Evolutionary conservation across 345 rosid genomes (phyloP).

Genomic region (Eutrema japonicum): DNA sequence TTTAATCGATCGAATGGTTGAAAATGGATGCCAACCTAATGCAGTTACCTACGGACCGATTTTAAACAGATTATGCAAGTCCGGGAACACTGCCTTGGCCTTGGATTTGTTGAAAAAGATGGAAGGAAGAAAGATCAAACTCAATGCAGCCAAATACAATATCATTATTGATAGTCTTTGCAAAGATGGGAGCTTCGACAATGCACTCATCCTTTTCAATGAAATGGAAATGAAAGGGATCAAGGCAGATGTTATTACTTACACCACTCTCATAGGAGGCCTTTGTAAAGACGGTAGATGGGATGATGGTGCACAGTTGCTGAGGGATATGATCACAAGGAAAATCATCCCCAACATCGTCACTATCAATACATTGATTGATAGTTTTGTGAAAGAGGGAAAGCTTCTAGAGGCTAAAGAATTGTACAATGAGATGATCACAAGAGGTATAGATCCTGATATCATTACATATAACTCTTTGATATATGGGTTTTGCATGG

Average conservation of each 20-base stretch:
- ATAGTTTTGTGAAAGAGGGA: neutral
- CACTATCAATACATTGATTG: conserved; percentile 24
- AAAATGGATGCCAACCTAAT: no score
- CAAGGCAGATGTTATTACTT: no score
- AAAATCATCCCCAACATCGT: neutral
- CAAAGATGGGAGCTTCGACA: neutral
- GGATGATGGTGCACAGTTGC: neutral
- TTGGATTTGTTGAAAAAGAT: neutral
- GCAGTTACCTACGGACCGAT: no score
- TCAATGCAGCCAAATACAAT: neutral
- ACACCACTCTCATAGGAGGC: no score
- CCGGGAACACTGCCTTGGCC: neutral
- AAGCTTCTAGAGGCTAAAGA: no score
- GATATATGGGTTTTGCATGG: conserved; percentile 8
- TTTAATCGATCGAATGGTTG: no score
- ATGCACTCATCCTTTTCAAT: no score
- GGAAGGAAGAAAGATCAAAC: neutral
- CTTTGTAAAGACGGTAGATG: no score
- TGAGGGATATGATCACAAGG: conserved; percentile 24
- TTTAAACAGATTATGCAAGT: neutral
- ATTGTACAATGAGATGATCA: no score
- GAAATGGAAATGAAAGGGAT: no score
- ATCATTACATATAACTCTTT: no score
- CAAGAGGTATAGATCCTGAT: no score
- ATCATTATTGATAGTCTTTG: neutral